These are phyloP conservation scores for Alternaria brassicae DNA, from an alignment of 2,329 filamentous ascomycete species.

Conservation along the genomic window DNA sequence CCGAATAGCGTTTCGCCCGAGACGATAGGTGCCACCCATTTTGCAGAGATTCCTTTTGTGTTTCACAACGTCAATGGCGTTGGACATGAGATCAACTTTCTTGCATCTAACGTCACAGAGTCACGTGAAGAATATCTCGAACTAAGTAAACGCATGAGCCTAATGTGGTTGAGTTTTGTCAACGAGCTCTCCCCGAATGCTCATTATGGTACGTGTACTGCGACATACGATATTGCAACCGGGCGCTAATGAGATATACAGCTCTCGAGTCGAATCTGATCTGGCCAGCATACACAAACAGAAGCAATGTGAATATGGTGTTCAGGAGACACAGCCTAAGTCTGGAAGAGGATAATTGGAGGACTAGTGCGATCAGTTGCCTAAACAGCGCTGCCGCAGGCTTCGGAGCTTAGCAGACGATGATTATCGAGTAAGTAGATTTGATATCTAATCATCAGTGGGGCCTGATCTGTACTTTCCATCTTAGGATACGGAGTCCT, in stretches of 20 bases:
- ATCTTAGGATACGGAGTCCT: background rate
- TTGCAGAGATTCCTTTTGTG: background rate
- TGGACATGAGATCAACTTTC: background rate
- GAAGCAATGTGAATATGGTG: background rate
- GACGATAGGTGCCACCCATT: background rate
- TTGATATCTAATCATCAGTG: background rate
- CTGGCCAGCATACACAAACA: background rate
- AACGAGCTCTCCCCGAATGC: conserved; percentile 9
- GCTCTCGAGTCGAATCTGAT: background rate
- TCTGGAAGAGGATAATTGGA: background rate
- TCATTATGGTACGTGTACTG: background rate
- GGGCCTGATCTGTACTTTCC: background rate
- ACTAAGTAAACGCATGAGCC: conserved; percentile 3
- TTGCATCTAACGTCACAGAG: background rate
- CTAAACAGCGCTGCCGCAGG: background rate
- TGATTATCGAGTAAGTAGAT: background rate
- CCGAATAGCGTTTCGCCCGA: background rate
- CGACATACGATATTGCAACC: background rate
- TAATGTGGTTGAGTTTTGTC: conserved; percentile 7
- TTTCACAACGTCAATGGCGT: background rate
- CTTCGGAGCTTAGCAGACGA: background rate
- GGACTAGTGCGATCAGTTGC: background rate
- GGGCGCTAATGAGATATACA: background rate
- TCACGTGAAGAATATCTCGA: background rate
- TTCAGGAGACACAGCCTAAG: background rate